Evolutionary conservation across 2,329 filamentous ascomycete genomes (phyloP), one percentile per base, ranked within the genome.

Genomic region (Pseudogymnoascus sp.): DNA sequence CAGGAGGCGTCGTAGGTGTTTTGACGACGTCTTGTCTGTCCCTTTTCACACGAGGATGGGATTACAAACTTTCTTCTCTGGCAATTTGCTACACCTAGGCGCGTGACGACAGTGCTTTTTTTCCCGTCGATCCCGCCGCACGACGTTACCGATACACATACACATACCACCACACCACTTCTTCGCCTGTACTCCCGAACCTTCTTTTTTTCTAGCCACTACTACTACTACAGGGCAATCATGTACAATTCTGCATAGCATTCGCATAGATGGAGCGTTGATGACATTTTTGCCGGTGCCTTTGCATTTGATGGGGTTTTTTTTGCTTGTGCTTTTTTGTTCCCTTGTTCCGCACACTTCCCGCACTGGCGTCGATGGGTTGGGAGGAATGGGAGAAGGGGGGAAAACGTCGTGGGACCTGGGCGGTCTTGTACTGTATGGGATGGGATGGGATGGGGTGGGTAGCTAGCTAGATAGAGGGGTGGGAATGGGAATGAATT

Each of bases 261-360:
- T 53, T 53, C 26, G 46, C 46, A 31, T 53, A 53, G 46, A 53
- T 53, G 46, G 46, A 53, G 46, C 46, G 46, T 50, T 68, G 64
- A 65, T 68, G 67, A 64, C 65, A 68, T 60, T 66, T 69, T 68
- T 69, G 68, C 68, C 64, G 67, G 68, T 23, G 4, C 53, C 37
- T 37, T 37, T 60, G 33, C 33, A 37, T 40, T 40, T 23, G 59
- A 60, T 60, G 31, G 37, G 19, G 9, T 35, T 21, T 37, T 23
- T 40, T n/a, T 60, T 37, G n/a, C 9, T 11, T 53, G 17, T 10
- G 7, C 7, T 50, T 53, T 29, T 53, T 31, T 31, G 11, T 19
- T 4, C 17, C n/a, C 19, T 44, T 53, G 46, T 21, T 21, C 44
- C 44, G 13, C 35, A 37, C 23, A 15, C 15, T 37, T 40, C 13